Percentiles rank a stretch among this genome's conserved stretches.
Evolutionary conservation across 1,284 basidiomycete genomes (phyloP).

Genomic region (Sanghuangporus weigelae): DNA sequence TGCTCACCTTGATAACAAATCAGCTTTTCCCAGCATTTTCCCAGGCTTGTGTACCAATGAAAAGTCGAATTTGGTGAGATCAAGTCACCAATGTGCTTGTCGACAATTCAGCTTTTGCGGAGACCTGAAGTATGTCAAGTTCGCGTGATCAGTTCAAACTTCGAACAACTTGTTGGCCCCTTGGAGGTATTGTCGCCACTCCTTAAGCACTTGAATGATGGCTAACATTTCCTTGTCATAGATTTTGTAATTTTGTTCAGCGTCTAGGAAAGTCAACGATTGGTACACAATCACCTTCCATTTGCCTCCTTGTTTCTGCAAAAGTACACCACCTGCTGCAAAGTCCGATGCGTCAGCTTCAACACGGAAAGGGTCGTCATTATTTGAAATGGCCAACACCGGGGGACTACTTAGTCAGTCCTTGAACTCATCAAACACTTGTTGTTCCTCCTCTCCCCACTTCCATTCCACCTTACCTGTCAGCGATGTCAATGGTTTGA

Average conservation of each 20-base stretch:
- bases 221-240: constrained; percentile 37
- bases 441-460: background rate
- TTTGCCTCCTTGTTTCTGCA: background rate
- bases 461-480: background rate
- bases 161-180: background rate
- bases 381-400: background rate
- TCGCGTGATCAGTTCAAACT: background rate
- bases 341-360: background rate
- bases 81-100: constrained; percentile 36
- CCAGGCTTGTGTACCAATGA: background rate
- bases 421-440: background rate
- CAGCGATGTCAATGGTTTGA: background rate
- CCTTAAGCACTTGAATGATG: constrained; percentile 17
- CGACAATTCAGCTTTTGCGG: background rate
- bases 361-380: background rate
- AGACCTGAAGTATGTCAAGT: background rate
- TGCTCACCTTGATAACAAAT: background rate
- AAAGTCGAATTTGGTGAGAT: background rate
- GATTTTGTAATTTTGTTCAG: constrained; percentile 33
- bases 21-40: background rate
- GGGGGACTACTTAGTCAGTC: background rate
- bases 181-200: constrained; percentile 5
- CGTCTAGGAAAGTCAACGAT: constrained; percentile 22
- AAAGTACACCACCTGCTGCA: background rate
- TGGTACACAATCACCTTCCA: constrained; percentile 19